phyloP scores from a whole-genome alignment of 2,329 filamentous ascomycete genomes.

The Diplodia mutila region DNA sequence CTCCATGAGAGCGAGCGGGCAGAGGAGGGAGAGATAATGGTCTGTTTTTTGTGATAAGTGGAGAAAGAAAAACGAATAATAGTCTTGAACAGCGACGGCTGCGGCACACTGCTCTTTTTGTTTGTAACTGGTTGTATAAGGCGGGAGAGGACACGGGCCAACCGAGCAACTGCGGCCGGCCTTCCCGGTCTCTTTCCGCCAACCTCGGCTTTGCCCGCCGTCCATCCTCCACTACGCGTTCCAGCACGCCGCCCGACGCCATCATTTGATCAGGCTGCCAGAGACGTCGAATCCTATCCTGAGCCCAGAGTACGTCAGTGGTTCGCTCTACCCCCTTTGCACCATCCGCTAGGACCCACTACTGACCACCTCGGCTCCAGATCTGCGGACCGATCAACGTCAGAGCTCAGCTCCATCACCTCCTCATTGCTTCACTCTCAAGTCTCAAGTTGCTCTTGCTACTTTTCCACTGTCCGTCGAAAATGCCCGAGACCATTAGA shows the following conservation, averaged over 20 bases:
- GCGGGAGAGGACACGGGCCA: background rate
- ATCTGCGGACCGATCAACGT: constrained; percentile 10
- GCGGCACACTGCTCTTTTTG: background rate
- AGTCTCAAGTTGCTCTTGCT: background rate
- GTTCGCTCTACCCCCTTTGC: background rate
- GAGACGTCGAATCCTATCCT: background rate
- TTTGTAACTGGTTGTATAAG: background rate
- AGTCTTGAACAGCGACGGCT: background rate
- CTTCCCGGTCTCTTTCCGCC: constrained; percentile 17
- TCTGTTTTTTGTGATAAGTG: background rate
- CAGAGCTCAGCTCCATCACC: background rate
- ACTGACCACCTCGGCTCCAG: constrained; percentile 14
- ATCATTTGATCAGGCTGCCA: background rate
- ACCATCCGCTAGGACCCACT: background rate
- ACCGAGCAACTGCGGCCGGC: background rate
- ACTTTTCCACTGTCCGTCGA: background rate
- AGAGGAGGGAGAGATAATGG: background rate
- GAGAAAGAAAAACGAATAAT: background rate
- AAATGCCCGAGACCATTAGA: constrained; percentile 17
- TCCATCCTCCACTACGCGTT: background rate
- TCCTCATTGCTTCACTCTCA: background rate
- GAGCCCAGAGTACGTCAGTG: background rate
- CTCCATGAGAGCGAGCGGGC: background rate
- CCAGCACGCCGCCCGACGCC: background rate
- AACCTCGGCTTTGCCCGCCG: constrained; percentile 6